Conservation (phyloP, 2,329 filamentous ascomycete species). For the Hymenoscyphus linearis region DNA sequence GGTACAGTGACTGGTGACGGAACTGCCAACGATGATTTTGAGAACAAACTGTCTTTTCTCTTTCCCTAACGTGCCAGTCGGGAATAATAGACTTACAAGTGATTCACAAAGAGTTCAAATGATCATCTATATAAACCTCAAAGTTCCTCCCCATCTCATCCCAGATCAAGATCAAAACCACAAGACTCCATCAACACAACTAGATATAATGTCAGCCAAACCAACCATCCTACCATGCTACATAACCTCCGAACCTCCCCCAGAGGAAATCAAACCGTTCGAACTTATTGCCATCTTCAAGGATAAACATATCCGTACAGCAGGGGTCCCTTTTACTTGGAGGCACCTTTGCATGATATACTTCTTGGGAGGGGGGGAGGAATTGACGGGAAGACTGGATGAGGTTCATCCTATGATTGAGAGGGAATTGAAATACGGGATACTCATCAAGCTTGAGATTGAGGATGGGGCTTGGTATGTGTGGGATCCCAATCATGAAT, state of each 20-base stretch:
- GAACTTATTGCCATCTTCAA: background rate
- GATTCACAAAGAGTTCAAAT: too few species aligned
- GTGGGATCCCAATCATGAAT: background rate
- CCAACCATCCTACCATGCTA: background rate
- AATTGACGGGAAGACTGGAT: background rate
- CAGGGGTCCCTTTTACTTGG: background rate
- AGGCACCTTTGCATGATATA: background rate
- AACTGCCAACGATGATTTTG: too few species aligned
- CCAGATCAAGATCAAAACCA: background rate
- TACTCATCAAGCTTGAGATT: background rate
- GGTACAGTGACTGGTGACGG: too few species aligned
- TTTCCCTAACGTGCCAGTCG: too few species aligned
- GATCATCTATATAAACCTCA: too few species aligned
- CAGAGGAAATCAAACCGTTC: background rate
- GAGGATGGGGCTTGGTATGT: background rate
- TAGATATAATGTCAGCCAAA: background rate
- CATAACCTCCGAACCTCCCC: background rate
- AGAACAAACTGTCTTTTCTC: too few species aligned
- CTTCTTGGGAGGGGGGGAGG: background rate
- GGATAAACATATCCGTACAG: background rate
- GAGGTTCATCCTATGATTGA: background rate
- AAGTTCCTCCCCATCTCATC: background rate
- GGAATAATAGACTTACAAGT: too few species aligned
- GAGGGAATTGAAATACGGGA: background rate
- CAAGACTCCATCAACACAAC: background rate